Evolutionary conservation across 2,329 filamentous ascomycete genomes (phyloP).

Genomic region (Verticillium zaregamsianum): DNA sequence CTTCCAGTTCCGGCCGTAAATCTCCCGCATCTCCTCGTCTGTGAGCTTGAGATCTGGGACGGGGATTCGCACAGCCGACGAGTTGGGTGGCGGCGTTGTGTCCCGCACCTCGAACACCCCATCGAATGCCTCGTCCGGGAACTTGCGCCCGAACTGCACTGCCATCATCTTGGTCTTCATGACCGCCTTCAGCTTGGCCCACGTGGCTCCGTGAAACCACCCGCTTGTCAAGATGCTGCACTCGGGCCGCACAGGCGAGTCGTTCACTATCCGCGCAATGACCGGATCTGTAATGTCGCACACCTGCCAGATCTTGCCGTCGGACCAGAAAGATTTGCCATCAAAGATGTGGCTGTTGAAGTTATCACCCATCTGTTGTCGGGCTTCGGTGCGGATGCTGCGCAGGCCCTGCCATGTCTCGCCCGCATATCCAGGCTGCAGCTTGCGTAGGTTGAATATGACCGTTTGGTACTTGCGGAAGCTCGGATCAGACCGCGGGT

Average conservation of each 20-base stretch:
- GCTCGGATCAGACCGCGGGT: slow-evolving; percentile 72
- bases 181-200: slow-evolving; percentile 78
- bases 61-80: slow-evolving; percentile 27
- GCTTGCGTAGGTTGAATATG: slow-evolving; percentile 70
- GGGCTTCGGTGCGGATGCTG: slow-evolving; percentile 26
- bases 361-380: slow-evolving; percentile 34
- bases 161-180: slow-evolving; percentile 82
- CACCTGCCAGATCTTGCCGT: slow-evolving; percentile 91
- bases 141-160: slow-evolving; percentile 52
- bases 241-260: slow-evolving; percentile 51
- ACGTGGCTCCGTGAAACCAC: slow-evolving; percentile 79
- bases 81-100: slow-evolving; percentile 23
- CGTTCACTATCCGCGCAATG: slow-evolving; percentile 61
- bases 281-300: slow-evolving; percentile 86
- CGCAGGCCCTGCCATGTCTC: slow-evolving; percentile 47
- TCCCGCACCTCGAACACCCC: slow-evolving; percentile 32
- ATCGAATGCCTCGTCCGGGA: slow-evolving; percentile 44
- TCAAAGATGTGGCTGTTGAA: slow-evolving; percentile 73
- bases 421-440: slow-evolving; percentile 39
- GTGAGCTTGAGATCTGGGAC: slow-evolving; percentile 35
- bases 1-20: slow-evolving; percentile 27
- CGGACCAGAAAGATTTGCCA: slow-evolving; percentile 66
- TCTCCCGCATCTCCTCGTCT: slow-evolving; percentile 27
- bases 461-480: slow-evolving; percentile 85
- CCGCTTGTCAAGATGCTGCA: slow-evolving; percentile 65